Conservation (phyloP, 805 yeast species). For the Blastobotrys peoriensis region DNA sequence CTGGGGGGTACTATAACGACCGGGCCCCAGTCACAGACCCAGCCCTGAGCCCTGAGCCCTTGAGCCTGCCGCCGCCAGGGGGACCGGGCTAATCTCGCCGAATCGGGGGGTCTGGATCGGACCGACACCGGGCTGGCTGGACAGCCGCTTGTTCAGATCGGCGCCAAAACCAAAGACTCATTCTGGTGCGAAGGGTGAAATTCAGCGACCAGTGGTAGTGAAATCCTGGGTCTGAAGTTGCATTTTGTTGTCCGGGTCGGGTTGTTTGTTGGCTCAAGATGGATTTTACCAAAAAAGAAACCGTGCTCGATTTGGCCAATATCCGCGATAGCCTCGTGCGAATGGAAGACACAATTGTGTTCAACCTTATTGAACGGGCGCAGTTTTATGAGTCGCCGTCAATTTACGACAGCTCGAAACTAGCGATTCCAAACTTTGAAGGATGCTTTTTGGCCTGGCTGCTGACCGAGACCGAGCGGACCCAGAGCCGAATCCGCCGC, state of each 20-base stretch:
- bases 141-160: no score
- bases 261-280: no score
- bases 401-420: constrained; percentile 56
- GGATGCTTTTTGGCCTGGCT: constrained; percentile 89
- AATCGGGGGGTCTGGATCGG: no score
- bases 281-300: constrained; percentile 81
- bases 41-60: background rate
- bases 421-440: constrained; percentile 56
- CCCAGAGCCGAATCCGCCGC: constrained; percentile 62
- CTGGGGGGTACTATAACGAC: constrained; percentile 17
- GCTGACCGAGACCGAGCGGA: constrained; percentile 63
- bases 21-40: background rate
- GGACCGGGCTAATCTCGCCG: no score
- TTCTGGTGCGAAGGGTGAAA: no score
- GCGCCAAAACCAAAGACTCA: no score
- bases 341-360: constrained; percentile 95
- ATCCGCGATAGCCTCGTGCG: constrained; percentile 80
- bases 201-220: no score
- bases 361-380: constrained; percentile 86
- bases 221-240: no score
- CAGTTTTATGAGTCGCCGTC: constrained; percentile 74
- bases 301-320: constrained; percentile 73
- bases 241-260: no score
- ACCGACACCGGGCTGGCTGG: no score
- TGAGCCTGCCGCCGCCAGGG: no score